Base-by-base conservation (phyloP, 345 rosid species). In the Ceriops tagal region DNA sequence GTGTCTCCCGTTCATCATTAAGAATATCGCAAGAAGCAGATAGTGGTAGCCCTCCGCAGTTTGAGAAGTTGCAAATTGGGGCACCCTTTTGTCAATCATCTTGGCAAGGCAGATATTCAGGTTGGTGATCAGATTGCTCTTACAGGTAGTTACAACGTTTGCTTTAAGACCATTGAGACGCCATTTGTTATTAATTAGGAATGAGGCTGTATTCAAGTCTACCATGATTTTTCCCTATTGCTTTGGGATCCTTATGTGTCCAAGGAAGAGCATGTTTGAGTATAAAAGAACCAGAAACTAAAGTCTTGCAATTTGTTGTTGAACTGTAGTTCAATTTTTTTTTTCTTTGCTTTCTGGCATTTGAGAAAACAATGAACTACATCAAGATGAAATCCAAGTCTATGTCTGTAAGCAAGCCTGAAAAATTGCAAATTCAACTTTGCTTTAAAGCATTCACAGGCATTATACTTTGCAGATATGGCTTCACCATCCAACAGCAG, bases 41-140 rank as follows among this genome's bases (percentile, higher is more conserved):
- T 59, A 53, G 53, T 58, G 81, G 83, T 60, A 88, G 89, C 64
- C 97, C 97, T 76, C 96, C 97, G 52, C 88, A 78, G 20, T 93
- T 91, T 79, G 97, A 88, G 83, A 89, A 88, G 88, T 69, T 93
- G 84, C 83, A 85, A 83, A 78, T 86, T 64, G 73, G 82, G 68
- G 71, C 76, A 31, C 75, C 84, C 31, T 71, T 77, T 13, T 73
- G 8, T 66, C 80, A 58, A 58, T 64, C 74, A 71, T 76, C 80
- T 73, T 62, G 73, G 74, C 76, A 53, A 16, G 72, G 69, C 24
- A 73, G 68, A 76, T 64, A 31, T 64, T 56, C 71, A 32, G 24
- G 78, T 81, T 61, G 76, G 83, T 71, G 28, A 32, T 75, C 58
- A 61, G 15, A 27, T 58, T 8, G 66, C 60, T 52, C 59, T 74